phyloP scores from a whole-genome alignment of 2,329 filamentous ascomycete species.

The Huntiella moniliformis region DNA sequence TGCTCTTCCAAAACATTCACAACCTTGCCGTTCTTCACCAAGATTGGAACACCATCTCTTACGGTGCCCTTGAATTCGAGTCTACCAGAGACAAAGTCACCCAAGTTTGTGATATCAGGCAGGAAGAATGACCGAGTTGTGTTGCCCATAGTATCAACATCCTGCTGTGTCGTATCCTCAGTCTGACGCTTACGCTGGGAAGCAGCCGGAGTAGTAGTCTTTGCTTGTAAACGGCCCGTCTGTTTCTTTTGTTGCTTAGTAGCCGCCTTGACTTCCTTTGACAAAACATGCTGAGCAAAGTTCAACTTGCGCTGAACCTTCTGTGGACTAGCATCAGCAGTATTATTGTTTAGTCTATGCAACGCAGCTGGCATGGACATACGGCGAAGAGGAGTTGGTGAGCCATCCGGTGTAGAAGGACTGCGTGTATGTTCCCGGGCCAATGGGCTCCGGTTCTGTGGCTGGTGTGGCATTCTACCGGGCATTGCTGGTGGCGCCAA shows the following conservation, averaged over 20 bases:
- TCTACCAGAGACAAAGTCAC: constrained; percentile 37
- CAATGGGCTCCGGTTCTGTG: constrained; percentile 22
- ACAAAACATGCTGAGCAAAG: constrained; percentile 11
- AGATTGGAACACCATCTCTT: constrained; percentile 35
- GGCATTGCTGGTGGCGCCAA: constrained; percentile 13
- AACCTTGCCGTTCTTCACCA: constrained; percentile 34
- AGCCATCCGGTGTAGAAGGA: constrained; percentile 15
- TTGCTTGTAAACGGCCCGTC: not conserved
- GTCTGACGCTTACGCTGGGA: constrained; percentile 11
- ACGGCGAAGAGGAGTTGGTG: constrained; percentile 7
- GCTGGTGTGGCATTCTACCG: constrained; percentile 15
- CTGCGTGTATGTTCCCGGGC: constrained; percentile 19
- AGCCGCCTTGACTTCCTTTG: constrained; percentile 11
- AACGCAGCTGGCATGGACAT: constrained; percentile 11
- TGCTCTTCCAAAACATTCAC: constrained; percentile 24
- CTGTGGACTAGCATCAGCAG: constrained; percentile 3
- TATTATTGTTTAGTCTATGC: constrained; percentile 4
- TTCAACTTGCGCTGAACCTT: constrained; percentile 11
- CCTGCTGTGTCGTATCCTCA: constrained; percentile 5
- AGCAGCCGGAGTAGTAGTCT: not conserved
- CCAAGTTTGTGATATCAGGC: constrained; percentile 34
- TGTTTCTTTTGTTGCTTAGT: constrained; percentile 9
- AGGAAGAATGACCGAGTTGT: constrained; percentile 34
- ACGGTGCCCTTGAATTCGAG: constrained; percentile 31
- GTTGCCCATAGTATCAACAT: constrained; percentile 14